Conservation (phyloP, 2,329 filamentous ascomycete genomes). For the Verticillium tricorpus region DNA sequence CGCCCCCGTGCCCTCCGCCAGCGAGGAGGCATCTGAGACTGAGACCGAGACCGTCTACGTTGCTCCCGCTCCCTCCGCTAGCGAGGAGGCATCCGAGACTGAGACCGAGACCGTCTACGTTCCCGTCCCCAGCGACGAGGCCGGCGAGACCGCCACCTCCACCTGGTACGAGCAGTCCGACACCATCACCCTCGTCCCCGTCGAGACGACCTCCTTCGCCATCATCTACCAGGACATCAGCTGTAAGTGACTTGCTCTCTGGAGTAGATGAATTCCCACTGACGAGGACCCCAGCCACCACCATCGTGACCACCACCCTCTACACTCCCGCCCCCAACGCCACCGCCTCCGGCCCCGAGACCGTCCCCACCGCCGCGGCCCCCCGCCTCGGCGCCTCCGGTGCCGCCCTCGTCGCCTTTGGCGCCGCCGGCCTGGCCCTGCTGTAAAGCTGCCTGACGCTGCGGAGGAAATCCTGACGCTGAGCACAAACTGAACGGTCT, state of each 20-base stretch:
- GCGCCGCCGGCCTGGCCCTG: constrained; percentile 30
- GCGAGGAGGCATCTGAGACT: constrained; percentile 5
- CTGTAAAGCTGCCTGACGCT: constrained; percentile 14
- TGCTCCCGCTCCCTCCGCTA: not conserved
- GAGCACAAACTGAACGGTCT: not conserved
- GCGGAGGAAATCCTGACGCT: not conserved
- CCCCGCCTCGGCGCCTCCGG: constrained; percentile 1
- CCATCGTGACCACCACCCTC: constrained; percentile 8
- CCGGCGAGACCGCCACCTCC: not conserved
- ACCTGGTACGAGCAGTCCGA: not conserved
- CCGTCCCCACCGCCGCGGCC: constrained; percentile 25
- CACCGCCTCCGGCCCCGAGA: constrained; percentile 19
- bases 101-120: not conserved
- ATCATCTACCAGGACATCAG: constrained; percentile 1
- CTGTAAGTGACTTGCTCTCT: not conserved
- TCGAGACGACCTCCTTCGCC: constrained; percentile 2
- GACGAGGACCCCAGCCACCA: constrained; percentile 4
- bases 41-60: constrained; percentile 2
- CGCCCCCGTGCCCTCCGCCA: not conserved
- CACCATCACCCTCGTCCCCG: constrained; percentile 7
- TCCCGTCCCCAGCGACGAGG: not conserved
- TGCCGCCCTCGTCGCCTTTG: constrained; percentile 22
- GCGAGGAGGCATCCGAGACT: constrained; percentile 4
- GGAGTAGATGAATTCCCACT: not conserved
- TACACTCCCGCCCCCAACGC: constrained; percentile 18